Evolutionary conservation across 805 yeast genomes (phyloP).

Genomic region (Schizosaccharomyces osmophilus): DNA sequence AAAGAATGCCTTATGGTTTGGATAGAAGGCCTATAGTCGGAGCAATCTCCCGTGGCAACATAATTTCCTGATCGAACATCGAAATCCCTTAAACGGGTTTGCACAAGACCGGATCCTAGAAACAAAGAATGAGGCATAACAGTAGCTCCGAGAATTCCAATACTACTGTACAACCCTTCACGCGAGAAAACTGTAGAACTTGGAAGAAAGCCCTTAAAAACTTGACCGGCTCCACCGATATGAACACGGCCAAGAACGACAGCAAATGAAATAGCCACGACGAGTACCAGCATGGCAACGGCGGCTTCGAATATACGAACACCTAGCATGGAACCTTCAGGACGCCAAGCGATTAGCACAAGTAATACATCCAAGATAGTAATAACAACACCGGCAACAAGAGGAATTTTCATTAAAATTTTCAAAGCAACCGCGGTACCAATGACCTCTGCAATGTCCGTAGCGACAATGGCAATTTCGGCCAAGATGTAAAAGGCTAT

Average conservation of each 20-base stretch:
- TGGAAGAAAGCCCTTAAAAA: slow-evolving; percentile 46
- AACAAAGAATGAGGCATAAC: slow-evolving; percentile 87
- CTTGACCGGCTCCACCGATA: slow-evolving; percentile 10
- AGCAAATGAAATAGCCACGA: slow-evolving; percentile 67
- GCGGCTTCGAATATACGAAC: slow-evolving; percentile 60
- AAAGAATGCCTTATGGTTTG: slow-evolving; percentile 51
- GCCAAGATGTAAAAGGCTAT: slow-evolving; percentile 44
- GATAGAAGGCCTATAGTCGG: slow-evolving; percentile 40
- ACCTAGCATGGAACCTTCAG: slow-evolving; percentile 56
- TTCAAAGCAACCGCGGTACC: slow-evolving; percentile 92
- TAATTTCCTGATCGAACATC: slow-evolving; percentile 28
- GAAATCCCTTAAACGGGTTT: slow-evolving; percentile 56
- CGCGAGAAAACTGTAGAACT: slow-evolving; percentile 24
- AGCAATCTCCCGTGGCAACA: slow-evolving; percentile 13
- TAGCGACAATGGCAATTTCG: slow-evolving; percentile 77
- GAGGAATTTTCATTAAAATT: slow-evolving; percentile 55
- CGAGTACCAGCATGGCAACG: slow-evolving; percentile 52
- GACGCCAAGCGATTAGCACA: slow-evolving; percentile 68
- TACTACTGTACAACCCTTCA: slow-evolving; percentile 50
- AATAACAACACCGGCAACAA: slow-evolving; percentile 57
- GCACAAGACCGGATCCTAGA: slow-evolving; percentile 72
- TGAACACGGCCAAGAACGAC: slow-evolving; percentile 48
- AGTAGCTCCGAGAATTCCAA: slow-evolving; percentile 80
- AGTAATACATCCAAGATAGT: slow-evolving; percentile 71
- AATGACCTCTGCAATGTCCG: slow-evolving; percentile 89